Evolutionary conservation across 1,139 yeast genomes (phyloP), one percentile per base, ranked within the genome.

Genomic region (Taiozyma sp.): DNA sequence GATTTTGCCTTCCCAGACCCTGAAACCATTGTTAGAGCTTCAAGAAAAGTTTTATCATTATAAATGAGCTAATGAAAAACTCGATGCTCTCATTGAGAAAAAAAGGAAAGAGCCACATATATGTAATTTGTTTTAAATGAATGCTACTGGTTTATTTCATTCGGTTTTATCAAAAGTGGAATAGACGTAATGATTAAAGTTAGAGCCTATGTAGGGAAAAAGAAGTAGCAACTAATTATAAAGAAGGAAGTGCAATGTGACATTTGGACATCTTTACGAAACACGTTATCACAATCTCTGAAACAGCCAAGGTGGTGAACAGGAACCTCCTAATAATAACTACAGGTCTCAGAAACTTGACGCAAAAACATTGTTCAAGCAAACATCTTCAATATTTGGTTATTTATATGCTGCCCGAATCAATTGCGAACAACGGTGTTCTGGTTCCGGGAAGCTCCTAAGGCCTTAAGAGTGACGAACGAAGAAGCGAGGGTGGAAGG

Each of bases 1-100:
- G 95, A 88, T 75, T 88, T 93, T 70, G 97, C 99, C 52, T 93
- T 95, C 96, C 99, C 99, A 70, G 96, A 91, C 70, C 80, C 88
- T 53, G 95, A 89, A 67, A 82, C 90, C 60, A 87, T 95, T 64
- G 80, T 88, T 69, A 86, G 93, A 79, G 97, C 96, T 62, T 83
- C 85, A 62, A 91, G 86, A 80, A 86, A 87, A 74, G 97, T 88
- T 51, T 79, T 91, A 71, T 87, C 95, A 61, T 63, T 85, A 78
- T 80, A 78, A 37, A 37, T 37, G 41, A 37, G 22, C 41, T 37
- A 37, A 37, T 37, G 41, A 37, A 37, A 14, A 24, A 5, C n/a
- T 32, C 16, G 14, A 32, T 32, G 9, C 16, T n/a, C 14, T 37
- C 19, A 10, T 21, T 2, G n/a, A 8, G 21, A 39, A 24, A 24